Evolutionary conservation across 805 yeast species (phyloP).

Genomic region (Wickerhamomyces pijperi): DNA sequence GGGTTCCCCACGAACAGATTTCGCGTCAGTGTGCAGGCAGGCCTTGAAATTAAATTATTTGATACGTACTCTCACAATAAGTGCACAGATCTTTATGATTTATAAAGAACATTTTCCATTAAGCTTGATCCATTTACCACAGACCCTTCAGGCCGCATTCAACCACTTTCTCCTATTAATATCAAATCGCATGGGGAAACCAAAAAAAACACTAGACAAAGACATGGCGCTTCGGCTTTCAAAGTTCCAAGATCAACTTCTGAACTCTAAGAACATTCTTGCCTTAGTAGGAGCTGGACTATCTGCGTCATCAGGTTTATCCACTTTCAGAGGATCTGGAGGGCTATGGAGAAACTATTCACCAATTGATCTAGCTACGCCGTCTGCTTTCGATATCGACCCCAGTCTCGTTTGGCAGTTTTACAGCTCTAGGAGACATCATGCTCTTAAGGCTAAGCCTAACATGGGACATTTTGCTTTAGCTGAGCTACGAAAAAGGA

Average conservation of each 20-base stretch:
- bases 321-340: conserved; percentile 60
- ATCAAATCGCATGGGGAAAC: no score
- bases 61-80: no score
- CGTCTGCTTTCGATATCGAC: conserved; percentile 76
- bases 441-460: conserved; percentile 59
- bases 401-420: conserved; percentile 90
- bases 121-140: no score
- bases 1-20: no score
- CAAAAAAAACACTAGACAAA: no score
- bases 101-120: no score
- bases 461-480: conserved; percentile 65
- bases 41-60: no score
- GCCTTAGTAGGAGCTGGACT: conserved; percentile 79
- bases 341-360: conserved; percentile 73
- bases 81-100: no score
- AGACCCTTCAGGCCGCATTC: no score
- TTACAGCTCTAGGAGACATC: conserved; percentile 56
- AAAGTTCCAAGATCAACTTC: conserved; percentile 38
- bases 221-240: not conserved
- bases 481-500: conserved; percentile 43
- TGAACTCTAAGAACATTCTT: conserved; percentile 35
- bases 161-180: no score
- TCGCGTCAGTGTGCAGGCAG: no score
- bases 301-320: conserved; percentile 66
- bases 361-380: conserved; percentile 80